Evolutionary conservation across 352 stramenopile genomes (phyloP), one percentile per base, ranked within the genome.

Genomic region (Aphanomyces stellatus): DNA sequence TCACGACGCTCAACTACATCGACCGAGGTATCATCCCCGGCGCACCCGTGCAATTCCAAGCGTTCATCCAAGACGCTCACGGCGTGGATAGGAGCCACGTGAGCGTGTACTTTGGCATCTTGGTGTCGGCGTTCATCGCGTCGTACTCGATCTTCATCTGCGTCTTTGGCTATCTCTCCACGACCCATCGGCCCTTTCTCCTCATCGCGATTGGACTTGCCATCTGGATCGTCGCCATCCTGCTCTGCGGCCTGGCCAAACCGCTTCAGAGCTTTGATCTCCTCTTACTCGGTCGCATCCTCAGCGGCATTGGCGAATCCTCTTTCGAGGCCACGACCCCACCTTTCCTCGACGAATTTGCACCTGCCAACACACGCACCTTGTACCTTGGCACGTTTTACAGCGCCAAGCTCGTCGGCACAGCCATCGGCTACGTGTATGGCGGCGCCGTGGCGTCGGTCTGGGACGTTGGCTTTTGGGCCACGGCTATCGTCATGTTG

Each of bases 21-120:
- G 93, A 98, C 77, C 89, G 94, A 27, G 90, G 91, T 31, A 98
- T 98, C 65, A 97, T 98, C 61, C 88, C 95, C 0, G 95, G 95
- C 13, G 88, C 91, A 0, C 87, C 87, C 15, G 76, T 95, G 62
- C 86, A 96, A 68, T 97, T 98, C 70, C 85, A 95, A 63, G 80
- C 77, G 35, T 98, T 98, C 69, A 93, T 98, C 63, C 60, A 75
- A 19, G 82, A 46, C 74, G 88, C 13, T 25, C 46, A 51, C 57
- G 15, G 88, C 85, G 17, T 74, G 84, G 28, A 19, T 4, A 37
- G 33, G 3, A 8, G 68, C 80, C 41, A 74, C 88, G 17, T 60
- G 53, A 63, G 53, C 27, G 27, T 91, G 51, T 91, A 90, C 75
- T 74, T 97, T 31, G 91, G 89, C 1, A 66, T 97, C 8, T 73